Conservation (phyloP, 2,329 filamentous ascomycete species). For the Fusarium nanum region DNA sequence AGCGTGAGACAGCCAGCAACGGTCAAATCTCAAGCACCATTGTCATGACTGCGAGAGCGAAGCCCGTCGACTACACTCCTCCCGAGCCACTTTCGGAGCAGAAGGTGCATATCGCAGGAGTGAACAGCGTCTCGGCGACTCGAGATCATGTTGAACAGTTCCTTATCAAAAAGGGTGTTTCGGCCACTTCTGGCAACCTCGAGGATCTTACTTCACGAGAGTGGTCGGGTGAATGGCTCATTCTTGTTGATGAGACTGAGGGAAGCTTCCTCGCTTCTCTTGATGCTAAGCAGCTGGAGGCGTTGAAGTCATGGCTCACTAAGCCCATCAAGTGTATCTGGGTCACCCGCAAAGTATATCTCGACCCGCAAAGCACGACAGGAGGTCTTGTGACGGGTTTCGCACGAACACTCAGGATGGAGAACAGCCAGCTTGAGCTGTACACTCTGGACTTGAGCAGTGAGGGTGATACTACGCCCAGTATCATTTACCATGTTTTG, state of each 20-base stretch:
- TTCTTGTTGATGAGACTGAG: conserved; percentile 35
- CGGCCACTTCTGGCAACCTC: conserved; percentile 20
- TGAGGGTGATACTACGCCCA: conserved; percentile 17
- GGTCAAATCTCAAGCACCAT: conserved; percentile 40
- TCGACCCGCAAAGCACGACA: conserved; percentile 37
- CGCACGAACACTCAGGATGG: conserved; percentile 35
- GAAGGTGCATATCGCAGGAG: conserved; percentile 29
- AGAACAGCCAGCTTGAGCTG: conserved; percentile 39
- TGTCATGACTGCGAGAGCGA: conserved; percentile 40
- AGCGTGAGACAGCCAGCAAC: not conserved
- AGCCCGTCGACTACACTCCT: conserved; percentile 11
- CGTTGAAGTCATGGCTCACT: conserved; percentile 32
- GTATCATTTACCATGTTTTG: conserved; percentile 34
- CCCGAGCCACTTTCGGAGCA: conserved; percentile 21
- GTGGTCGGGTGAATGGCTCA: conserved; percentile 38
- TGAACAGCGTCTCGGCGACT: not conserved
- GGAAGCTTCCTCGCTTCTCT: conserved; percentile 40
- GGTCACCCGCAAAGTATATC: conserved; percentile 40
- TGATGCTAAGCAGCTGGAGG: conserved; percentile 16
- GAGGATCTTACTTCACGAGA: conserved; percentile 27
- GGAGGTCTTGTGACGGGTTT: conserved; percentile 41
- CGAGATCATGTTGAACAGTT: conserved; percentile 8
- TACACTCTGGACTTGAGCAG: conserved; percentile 40
- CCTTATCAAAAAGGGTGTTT: conserved; percentile 19
- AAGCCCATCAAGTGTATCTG: conserved; percentile 40